Conservation (phyloP, 129 eudicot species). For the Pseudognaphalium luteoalbum region DNA sequence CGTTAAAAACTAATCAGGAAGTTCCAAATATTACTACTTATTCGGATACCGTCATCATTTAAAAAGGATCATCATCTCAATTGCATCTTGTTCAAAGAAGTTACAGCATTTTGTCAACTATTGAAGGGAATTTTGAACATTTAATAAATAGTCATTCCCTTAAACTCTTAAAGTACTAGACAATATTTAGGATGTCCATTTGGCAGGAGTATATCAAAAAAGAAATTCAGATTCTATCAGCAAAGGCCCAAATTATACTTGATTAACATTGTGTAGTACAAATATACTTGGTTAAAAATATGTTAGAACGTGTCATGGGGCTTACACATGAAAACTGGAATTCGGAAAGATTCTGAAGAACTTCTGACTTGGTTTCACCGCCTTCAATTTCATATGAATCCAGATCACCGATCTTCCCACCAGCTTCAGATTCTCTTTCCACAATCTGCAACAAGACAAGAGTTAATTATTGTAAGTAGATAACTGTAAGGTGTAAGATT, state of each 20-base stretch:
- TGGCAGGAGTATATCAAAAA: neutral
- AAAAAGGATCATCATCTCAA: neutral
- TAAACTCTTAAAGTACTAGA: neutral
- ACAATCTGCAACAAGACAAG: slow-evolving; percentile 51
- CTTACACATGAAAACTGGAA: slow-evolving; percentile 94
- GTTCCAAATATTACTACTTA: neutral
- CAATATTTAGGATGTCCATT: neutral
- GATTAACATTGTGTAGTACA: neutral
- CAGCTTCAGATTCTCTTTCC: slow-evolving; percentile 93
- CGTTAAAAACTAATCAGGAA: neutral
- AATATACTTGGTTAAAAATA: neutral
- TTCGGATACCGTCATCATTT: neutral
- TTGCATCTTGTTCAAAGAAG: neutral
- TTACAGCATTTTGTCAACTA: neutral
- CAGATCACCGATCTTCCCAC: slow-evolving; percentile 79
- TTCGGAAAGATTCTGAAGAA: slow-evolving; percentile 86
- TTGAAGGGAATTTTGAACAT: neutral
- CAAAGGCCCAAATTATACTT: neutral
- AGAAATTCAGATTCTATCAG: neutral
- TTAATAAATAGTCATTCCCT: neutral
- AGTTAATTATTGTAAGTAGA: neutral
- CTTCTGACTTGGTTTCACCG: slow-evolving; percentile 88
- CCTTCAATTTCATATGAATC: slow-evolving; percentile 97
- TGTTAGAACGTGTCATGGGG: neutral
- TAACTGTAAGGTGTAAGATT: neutral